Conservation (phyloP, 257 asterid genomes). For the Solanum peruvianum region DNA sequence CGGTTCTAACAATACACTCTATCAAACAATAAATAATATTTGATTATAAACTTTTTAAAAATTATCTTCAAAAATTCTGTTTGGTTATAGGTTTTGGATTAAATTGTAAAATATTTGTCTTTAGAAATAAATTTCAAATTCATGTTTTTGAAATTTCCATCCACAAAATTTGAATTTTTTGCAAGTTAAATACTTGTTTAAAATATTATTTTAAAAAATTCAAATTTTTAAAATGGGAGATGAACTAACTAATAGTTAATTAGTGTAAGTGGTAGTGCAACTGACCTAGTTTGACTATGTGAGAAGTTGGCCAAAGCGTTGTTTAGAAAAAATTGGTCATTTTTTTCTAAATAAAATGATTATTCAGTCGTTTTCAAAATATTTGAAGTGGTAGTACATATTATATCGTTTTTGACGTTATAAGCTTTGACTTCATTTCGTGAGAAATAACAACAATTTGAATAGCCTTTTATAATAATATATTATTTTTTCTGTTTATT, state of each 20-base stretch:
- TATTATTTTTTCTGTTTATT: neutral
- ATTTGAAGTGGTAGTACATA: neutral
- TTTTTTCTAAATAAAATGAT: neutral
- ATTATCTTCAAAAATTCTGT: too few relatives aligned
- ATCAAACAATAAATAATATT: too few relatives aligned
- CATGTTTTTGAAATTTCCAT: neutral
- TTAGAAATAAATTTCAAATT: neutral
- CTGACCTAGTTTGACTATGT: neutral
- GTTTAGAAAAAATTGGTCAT: neutral
- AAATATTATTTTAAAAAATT: too few relatives aligned
- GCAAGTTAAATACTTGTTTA: too few relatives aligned
- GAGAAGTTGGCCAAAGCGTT: neutral
- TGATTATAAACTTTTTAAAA: too few relatives aligned
- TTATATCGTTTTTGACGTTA: neutral
- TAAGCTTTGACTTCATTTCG: neutral
- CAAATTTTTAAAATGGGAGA: neutral
- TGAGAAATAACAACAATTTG: neutral
- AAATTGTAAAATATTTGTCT: too few relatives aligned
- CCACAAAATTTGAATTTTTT: neutral
- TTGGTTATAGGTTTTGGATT: too few relatives aligned
- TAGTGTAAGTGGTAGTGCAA: neutral
- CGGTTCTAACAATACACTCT: too few relatives aligned
- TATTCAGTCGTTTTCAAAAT: neutral
- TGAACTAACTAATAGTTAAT: neutral
- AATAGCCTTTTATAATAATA: neutral